Conservation (phyloP, 495 filamentous ascomycete genomes). For the Neurospora cerealis region DNA sequence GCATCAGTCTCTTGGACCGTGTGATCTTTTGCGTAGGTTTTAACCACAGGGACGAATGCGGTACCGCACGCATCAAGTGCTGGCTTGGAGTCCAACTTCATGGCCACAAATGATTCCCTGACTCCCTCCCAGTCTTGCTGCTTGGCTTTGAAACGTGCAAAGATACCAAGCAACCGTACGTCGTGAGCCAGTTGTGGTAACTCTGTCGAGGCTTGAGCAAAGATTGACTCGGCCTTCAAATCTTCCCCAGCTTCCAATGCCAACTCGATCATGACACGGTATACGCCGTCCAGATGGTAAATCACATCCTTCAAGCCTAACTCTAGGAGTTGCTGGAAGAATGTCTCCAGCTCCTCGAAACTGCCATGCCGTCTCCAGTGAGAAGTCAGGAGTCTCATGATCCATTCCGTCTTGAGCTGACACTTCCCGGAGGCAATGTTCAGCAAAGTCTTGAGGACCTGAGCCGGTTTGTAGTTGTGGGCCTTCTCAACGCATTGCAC, state of each 20-base stretch:
- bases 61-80: slow-evolving; percentile 12
- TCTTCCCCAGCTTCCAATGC: slow-evolving; percentile 26
- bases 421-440: slow-evolving; percentile 6
- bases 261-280: slow-evolving; percentile 31
- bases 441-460: slow-evolving; percentile 20
- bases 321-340: slow-evolving; percentile 18
- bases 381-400: slow-evolving; percentile 20
- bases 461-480: slow-evolving; percentile 13
- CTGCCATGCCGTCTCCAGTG: slow-evolving; percentile 20
- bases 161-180: slow-evolving; percentile 23
- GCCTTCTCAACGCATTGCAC: slow-evolving; percentile 19
- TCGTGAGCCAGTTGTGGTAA: slow-evolving; percentile 15
- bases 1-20: slow-evolving; percentile 29
- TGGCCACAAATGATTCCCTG: slow-evolving; percentile 22
- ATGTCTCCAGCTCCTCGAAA: slow-evolving; percentile 11
- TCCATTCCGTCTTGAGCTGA: slow-evolving; percentile 21
- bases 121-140: slow-evolving; percentile 38
- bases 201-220: slow-evolving; percentile 8
- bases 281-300: slow-evolving; percentile 15
- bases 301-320: slow-evolving; percentile 12
- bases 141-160: slow-evolving; percentile 30
- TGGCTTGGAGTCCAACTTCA: slow-evolving; percentile 12
- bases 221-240: slow-evolving; percentile 18
- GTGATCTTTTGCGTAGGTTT: slow-evolving; percentile 31
- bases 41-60: slow-evolving; percentile 35